These are phyloP conservation scores for Senna siamea DNA, from an alignment of 306 rosid species.

Conservation along the genomic window DNA sequence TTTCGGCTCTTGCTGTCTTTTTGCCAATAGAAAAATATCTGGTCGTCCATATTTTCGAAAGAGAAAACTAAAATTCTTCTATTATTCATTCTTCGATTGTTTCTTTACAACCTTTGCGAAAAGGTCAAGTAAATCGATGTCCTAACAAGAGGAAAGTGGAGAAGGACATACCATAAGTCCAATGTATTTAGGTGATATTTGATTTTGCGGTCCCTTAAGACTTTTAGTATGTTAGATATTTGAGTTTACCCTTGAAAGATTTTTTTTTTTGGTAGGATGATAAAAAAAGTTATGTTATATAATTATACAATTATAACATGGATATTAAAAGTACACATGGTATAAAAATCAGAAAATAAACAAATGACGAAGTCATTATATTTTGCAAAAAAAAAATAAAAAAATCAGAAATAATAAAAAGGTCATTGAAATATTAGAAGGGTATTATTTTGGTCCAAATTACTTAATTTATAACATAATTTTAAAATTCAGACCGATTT, in stretches of 20 bases:
- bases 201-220: neutral
- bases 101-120: neutral
- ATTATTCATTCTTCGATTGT: neutral
- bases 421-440: too few species aligned
- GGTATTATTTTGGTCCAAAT: neutral
- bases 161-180: neutral
- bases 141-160: neutral
- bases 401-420: neutral
- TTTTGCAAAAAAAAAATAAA: neutral
- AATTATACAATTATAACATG: too few species aligned
- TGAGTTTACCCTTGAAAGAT: neutral
- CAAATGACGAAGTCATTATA: too few species aligned
- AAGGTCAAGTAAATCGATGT: neutral
- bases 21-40: neutral
- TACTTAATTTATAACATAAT: too few species aligned
- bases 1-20: neutral
- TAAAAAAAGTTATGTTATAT: too few species aligned
- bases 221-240: neutral
- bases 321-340: too few species aligned
- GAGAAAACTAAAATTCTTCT: neutral
- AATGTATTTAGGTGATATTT: neutral
- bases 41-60: neutral
- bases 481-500: too few species aligned
- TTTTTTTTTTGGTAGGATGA: too few species aligned
- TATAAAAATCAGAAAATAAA: neutral